Conservation (phyloP, 2,329 filamentous ascomycete species). For the Penicillium sp. region DNA sequence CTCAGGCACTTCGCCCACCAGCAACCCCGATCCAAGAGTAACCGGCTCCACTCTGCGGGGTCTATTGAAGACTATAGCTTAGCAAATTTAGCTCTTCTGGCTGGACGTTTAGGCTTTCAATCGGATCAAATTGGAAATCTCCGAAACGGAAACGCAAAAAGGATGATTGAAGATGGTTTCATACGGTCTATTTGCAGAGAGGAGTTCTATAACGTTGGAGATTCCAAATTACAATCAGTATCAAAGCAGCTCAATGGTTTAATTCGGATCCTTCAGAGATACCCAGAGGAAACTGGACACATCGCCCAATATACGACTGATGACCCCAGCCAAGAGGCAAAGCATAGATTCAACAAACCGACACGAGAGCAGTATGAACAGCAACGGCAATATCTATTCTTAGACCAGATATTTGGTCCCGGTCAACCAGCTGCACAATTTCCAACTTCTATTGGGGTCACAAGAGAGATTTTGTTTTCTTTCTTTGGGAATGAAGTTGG, state of each 20-base stretch:
- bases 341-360: conserved; percentile 3
- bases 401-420: background rate
- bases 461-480: conserved; percentile 1
- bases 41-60: background rate
- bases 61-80: background rate
- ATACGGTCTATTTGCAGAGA: background rate
- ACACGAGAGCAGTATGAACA: background rate
- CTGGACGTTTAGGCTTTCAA: background rate
- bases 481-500: conserved; percentile 5
- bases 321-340: background rate
- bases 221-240: background rate
- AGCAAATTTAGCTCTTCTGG: background rate
- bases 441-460: conserved; percentile 5
- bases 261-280: background rate
- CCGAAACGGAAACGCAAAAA: background rate
- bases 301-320: background rate
- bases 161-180: background rate
- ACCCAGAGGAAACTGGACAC: background rate
- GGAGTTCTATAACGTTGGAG: background rate
- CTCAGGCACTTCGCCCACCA: background rate
- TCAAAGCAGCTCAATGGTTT: background rate
- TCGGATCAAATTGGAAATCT: background rate
- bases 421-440: background rate
- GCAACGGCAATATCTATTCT: background rate
- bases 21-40: background rate